Conservation (phyloP, 768 basidiomycete genomes). For the Pleurotus platypus region DNA sequence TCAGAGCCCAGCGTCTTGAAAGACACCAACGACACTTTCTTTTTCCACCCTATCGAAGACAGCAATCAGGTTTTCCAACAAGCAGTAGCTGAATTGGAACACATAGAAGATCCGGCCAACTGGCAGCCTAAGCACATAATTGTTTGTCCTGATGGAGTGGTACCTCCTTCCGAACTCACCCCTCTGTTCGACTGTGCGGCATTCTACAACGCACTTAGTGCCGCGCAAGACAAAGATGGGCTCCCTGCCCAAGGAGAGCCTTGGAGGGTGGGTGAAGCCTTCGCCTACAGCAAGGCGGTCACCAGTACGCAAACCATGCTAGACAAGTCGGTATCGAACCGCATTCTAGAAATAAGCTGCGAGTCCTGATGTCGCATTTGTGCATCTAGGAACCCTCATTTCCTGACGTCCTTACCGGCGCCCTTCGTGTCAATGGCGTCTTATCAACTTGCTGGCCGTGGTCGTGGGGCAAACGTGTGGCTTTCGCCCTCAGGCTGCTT, state of each 20-base stretch:
- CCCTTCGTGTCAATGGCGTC: conserved; percentile 84
- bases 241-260: conserved; percentile 16
- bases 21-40: conserved; percentile 72
- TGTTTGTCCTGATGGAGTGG: conserved; percentile 39
- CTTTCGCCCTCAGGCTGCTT: conserved; percentile 89
- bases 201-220: conserved; percentile 56
- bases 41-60: conserved; percentile 42
- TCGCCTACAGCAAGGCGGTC: conserved; percentile 86
- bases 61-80: conserved; percentile 25
- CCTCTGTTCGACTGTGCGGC: conserved; percentile 68
- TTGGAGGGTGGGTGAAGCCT: conserved; percentile 70
- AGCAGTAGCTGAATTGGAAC: conserved; percentile 11
- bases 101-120: conserved; percentile 25
- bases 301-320: conserved; percentile 95
- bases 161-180: conserved; percentile 50
- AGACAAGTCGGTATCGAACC: conserved; percentile 65
- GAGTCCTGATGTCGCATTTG: conserved; percentile 1
- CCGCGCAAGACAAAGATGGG: conserved; percentile 24
- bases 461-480: conserved; percentile 88
- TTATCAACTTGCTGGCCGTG: conserved; percentile 83
- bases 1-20: conserved; percentile 37
- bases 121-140: conserved; percentile 54
- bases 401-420: conserved; percentile 65
- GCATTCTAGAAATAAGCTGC: not conserved
- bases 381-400: conserved; percentile 62